These are phyloP conservation scores for Taphrina communis DNA, from an alignment of 1,139 yeast genomes.

Conservation along the genomic window DNA sequence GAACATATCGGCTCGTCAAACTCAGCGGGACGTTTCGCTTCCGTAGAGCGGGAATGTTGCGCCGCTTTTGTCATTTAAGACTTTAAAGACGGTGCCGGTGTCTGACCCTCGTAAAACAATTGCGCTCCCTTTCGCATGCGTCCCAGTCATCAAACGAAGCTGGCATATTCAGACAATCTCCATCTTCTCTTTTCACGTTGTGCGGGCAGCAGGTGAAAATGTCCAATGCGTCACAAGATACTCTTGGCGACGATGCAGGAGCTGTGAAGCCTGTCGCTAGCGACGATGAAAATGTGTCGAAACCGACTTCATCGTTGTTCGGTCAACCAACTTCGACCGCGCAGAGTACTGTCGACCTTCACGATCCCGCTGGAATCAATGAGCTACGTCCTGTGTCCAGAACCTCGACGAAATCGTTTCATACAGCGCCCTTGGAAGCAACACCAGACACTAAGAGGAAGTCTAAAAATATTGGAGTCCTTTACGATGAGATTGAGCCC, in stretches of 20 bases:
- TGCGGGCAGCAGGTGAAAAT: neutral
- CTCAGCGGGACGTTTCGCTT: too few species aligned
- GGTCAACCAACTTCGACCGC: neutral
- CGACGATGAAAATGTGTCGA: neutral
- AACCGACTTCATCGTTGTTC: neutral
- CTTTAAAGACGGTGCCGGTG: neutral
- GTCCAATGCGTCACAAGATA: neutral
- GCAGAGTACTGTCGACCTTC: neutral
- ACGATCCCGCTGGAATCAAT: neutral
- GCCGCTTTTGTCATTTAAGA: slow-evolving; percentile 10
- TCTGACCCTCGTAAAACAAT: too few species aligned
- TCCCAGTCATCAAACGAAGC: too few species aligned
- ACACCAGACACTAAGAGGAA: neutral
- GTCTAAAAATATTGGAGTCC: neutral
- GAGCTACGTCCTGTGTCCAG: neutral
- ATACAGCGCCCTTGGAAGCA: neutral
- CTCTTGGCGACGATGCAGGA: neutral
- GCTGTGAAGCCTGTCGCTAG: neutral
- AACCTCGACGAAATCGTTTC: slow-evolving; percentile 6
- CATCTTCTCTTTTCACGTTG: too few species aligned
- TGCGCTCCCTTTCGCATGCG: too few species aligned
- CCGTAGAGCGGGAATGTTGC: slow-evolving; percentile 1
- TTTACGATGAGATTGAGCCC: slow-evolving; percentile 20
- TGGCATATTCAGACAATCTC: too few species aligned
- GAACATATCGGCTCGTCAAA: too few species aligned